A percentile compares a stretch with the other conserved stretches of the same genome.
Evolutionary conservation across 192 early-diverging fungal genomes (phyloP).

Genomic region (Chytriomyces sp.): DNA sequence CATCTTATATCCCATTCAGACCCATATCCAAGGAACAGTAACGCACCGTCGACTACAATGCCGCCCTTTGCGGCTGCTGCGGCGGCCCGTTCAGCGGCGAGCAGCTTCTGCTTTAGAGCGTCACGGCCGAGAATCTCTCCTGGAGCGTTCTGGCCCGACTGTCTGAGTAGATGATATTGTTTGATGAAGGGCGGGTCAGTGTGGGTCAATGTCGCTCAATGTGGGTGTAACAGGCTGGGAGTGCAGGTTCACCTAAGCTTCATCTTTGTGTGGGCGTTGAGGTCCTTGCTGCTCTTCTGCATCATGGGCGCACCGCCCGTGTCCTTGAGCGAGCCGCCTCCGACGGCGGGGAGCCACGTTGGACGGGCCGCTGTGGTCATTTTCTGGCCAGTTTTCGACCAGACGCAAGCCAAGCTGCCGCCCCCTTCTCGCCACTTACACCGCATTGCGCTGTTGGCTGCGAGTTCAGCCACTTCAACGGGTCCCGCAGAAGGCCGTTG

Average conservation of each 20-base stretch:
- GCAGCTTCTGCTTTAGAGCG: conserved; percentile 42
- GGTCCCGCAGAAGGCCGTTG: too few relatives aligned
- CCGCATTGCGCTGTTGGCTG: neutral
- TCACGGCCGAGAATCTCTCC: conserved; percentile 31
- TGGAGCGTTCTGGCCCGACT: conserved; percentile 53
- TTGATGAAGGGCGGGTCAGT: neutral
- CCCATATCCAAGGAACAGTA: too few relatives aligned
- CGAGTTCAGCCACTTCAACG: too few relatives aligned
- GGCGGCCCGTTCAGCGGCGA: conserved; percentile 38
- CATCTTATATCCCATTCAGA: neutral
- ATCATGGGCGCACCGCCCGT: conserved; percentile 42
- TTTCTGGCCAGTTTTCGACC: too few relatives aligned
- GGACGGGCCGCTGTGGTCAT: conserved; percentile 39
- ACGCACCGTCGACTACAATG: conserved; percentile 18
- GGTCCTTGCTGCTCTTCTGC: conserved; percentile 35
- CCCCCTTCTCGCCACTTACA: too few relatives aligned
- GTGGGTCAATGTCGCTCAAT: neutral
- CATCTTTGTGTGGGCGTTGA: conserved; percentile 47
- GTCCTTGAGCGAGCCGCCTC: conserved; percentile 52
- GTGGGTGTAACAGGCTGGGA: neutral
- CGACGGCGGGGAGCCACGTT: conserved; percentile 57
- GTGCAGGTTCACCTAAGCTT: conserved; percentile 40
- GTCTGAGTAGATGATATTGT: too few relatives aligned
- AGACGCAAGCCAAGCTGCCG: too few relatives aligned
- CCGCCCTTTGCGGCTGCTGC: conserved; percentile 24